These are phyloP conservation scores for carrot (Daucus carota) DNA, from an alignment of 129 eudicot species.

Conservation along the genomic window DH1_v3.0 NC_030388.2:13582001-13582500, in stretches of 20 bases:
- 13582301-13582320: neutral
- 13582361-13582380: neutral
- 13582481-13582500: neutral
- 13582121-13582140: neutral
- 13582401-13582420: neutral
- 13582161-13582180: constrained; percentile 3
- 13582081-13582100: constrained; percentile 1
- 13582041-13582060: constrained; percentile 99
- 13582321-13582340: neutral
- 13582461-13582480: neutral
- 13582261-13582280: neutral
- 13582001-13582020: constrained; percentile 8
- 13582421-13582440: neutral
- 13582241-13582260: constrained; percentile 51
- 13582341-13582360: neutral
- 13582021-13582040: constrained; percentile 96
- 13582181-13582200: constrained; percentile 54
- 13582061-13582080: constrained; percentile 91
- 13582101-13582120: neutral
- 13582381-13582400: neutral
- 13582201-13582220: constrained; percentile 77
- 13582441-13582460: neutral
- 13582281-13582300: neutral
- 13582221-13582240: constrained; percentile 96
- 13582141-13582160: neutral